Conservation (phyloP, 176 grass and related monocot species). For the Chloris gayana region DNA sequence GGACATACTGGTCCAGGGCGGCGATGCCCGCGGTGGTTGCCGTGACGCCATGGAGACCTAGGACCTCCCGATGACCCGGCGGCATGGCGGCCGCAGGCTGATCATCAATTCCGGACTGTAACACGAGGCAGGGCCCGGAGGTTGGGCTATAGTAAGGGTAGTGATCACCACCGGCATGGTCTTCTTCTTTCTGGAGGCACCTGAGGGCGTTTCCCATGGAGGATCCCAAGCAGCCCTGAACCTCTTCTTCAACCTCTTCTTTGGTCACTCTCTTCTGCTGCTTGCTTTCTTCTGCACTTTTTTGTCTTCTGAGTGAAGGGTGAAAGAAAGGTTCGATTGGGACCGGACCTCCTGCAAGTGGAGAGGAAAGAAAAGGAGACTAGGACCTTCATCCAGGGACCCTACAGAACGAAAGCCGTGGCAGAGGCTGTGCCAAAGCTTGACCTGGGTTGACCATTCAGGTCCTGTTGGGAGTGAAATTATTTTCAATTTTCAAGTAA, state of each 20-base stretch:
- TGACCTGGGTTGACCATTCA: too few relatives aligned
- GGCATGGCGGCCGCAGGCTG: not conserved
- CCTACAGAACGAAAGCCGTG: too few relatives aligned
- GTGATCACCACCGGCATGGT: not conserved
- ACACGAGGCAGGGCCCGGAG: not conserved
- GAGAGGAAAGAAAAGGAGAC: not conserved
- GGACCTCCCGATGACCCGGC: not conserved
- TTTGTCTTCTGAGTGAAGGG: too few relatives aligned
- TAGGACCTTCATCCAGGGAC: too few relatives aligned
- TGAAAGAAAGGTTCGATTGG: not conserved
- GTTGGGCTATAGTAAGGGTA: conserved; percentile 25
- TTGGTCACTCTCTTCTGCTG: not conserved
- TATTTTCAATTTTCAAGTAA: too few relatives aligned
- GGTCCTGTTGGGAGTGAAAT: too few relatives aligned
- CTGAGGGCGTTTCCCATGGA: conserved; percentile 45
- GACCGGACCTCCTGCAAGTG: not conserved
- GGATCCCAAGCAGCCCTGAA: too few relatives aligned
- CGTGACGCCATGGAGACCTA: conserved; percentile 25
- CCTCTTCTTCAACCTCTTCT: not conserved
- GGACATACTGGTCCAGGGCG: conserved; percentile 25
- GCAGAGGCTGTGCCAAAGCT: too few relatives aligned
- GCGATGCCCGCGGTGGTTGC: not conserved
- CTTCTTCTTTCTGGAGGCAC: conserved; percentile 3
- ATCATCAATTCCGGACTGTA: too few relatives aligned
- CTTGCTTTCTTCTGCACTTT: too few relatives aligned